Base-by-base conservation (phyloP, 129 eudicot genomes). In the Calendula officinalis region DNA sequence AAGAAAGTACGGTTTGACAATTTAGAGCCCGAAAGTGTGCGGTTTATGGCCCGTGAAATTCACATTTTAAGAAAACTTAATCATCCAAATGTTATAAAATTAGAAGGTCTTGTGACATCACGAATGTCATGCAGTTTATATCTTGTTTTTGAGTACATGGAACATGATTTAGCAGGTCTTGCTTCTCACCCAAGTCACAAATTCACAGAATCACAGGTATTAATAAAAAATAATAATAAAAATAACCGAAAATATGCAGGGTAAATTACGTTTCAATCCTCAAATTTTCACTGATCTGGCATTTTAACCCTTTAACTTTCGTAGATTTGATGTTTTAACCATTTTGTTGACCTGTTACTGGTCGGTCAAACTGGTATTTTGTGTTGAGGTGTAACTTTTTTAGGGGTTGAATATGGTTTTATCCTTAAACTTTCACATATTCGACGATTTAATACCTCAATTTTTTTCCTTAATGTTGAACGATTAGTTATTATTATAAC, bases 101-200 rank as follows among this genome's bases (percentile, higher is more conserved):
- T 91, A 70, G 96, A 91, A 83, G 98, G 96, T 70, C 78, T 88
- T 12, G 95, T 91, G 65, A 83, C 96, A 0, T 85, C 96, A 37
- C 62, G 94, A 59, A 81, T 80, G 88, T 91, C 98, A 10, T 81
- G 91, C 86, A 85, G 94, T 84, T 70, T 91, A 57, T 91, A 83
- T 61, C 91, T 91, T 36, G 96, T 91, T 32, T 88, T 91, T 36
- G 98, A 91, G 71, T 87, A 88, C 77, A 88, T 91, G 95, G 95
- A 91, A 66, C 96, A 91, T 77, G 95, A 88, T 62, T 83, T 91
- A 71, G 94, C 89, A 2, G 89, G 98, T 49, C 96, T 88, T 67
- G 83, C 96, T 56, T 85, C 94, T 38, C 86, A 78, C 67, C 91
- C 91, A 38, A 76, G 77, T 43, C 73, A 81, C 22, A 91, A 91